Evolutionary conservation across 2,329 filamentous ascomycete species (phyloP).

Genomic region (Emergomyces africanus): DNA sequence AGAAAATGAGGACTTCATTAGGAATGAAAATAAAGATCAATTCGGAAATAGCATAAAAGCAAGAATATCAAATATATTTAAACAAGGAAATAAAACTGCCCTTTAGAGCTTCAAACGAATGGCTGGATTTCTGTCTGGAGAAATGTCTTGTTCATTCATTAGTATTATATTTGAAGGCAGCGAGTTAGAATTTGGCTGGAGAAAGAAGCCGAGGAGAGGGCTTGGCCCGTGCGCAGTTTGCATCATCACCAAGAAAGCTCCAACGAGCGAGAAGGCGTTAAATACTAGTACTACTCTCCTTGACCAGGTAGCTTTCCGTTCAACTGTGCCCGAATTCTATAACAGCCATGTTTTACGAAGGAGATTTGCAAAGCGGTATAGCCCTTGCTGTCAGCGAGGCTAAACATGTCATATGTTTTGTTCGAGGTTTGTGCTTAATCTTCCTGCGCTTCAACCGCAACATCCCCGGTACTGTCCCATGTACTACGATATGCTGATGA

Average conservation of each 20-base stretch:
- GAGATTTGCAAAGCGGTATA: slow-evolving; percentile 71
- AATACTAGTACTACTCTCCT: too few relatives aligned
- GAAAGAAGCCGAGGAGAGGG: background rate
- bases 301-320: background rate
- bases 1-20: slow-evolving; percentile 1
- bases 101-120: background rate
- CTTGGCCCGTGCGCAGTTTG: slow-evolving; percentile 5
- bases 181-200: background rate
- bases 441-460: background rate
- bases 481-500: background rate
- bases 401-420: slow-evolving; percentile 75
- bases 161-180: too few relatives aligned
- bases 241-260: background rate
- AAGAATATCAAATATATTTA: background rate
- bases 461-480: background rate
- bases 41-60: background rate
- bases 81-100: background rate
- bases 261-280: background rate
- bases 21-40: background rate
- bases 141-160: too few relatives aligned
- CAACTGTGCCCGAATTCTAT: background rate
- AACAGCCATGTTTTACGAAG: slow-evolving; percentile 61
- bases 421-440: slow-evolving; percentile 46
- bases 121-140: background rate
- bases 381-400: slow-evolving; percentile 57